phyloP scores from a whole-genome alignment of 164 flowering plant genomes.

The Sextonia rubra region DNA sequence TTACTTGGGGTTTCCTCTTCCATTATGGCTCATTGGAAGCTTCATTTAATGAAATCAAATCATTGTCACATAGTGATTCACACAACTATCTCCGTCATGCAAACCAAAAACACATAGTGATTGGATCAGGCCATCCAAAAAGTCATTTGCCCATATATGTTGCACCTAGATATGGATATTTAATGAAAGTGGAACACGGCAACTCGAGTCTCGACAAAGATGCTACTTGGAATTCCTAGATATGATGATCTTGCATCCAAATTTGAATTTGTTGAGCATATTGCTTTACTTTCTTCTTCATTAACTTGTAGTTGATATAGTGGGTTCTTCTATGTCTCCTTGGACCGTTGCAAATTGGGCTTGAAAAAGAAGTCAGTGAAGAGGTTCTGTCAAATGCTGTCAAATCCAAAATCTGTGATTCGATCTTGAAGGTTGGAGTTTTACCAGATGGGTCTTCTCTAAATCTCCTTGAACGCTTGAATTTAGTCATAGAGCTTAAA shows the following conservation, averaged over 20 bases:
- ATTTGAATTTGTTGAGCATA: slow-evolving; percentile 56
- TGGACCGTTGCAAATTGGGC: neutral
- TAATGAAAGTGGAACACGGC: too few species aligned
- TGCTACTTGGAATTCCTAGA: too few species aligned
- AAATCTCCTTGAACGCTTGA: slow-evolving; percentile 28
- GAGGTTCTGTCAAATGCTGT: neutral
- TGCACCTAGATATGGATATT: neutral
- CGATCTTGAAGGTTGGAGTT: slow-evolving; percentile 14
- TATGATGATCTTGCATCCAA: slow-evolving; percentile 30
- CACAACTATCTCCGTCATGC: too few species aligned
- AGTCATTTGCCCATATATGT: neutral
- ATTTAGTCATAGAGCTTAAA: slow-evolving; percentile 21
- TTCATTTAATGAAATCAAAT: too few species aligned
- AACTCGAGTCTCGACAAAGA: too few species aligned
- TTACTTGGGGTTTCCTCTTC: too few species aligned
- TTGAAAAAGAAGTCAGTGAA: neutral
- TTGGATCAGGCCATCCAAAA: neutral
- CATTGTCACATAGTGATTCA: too few species aligned
- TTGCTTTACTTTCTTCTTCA: slow-evolving; percentile 82
- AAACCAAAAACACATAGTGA: neutral
- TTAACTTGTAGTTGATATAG: slow-evolving; percentile 58
- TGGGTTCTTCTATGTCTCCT: neutral
- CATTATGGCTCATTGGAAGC: too few species aligned
- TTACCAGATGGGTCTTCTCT: slow-evolving; percentile 7
- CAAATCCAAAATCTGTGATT: neutral